A percentile compares a stretch with the other conserved stretches of the same genome.
Conservation (phyloP, 2,329 filamentous ascomycete genomes). For the Penicillium sp. region DNA sequence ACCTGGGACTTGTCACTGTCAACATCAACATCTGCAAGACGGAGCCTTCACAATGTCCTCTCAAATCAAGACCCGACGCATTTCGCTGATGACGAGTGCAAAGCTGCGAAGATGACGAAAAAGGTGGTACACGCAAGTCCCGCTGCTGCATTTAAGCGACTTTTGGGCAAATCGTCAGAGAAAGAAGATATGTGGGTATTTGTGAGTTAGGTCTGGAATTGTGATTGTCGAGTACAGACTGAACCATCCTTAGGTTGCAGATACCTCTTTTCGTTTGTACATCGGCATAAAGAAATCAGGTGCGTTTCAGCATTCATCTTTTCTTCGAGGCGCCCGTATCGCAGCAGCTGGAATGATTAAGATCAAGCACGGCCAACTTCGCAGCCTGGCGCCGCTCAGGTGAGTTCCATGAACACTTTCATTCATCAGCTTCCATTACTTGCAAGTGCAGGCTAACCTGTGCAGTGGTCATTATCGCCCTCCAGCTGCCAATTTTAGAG, state of each 20-base stretch:
- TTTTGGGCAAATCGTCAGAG: conserved; percentile 63
- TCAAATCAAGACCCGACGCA: conserved; percentile 39
- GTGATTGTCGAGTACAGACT: neutral
- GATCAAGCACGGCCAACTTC: conserved; percentile 70
- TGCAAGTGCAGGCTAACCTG: conserved; percentile 25
- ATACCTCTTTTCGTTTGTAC: conserved; percentile 70
- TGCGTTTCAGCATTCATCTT: conserved; percentile 83
- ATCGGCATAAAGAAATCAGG: conserved; percentile 83
- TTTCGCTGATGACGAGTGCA: conserved; percentile 57
- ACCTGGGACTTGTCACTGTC: conserved; percentile 1
- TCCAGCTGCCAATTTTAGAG: conserved; percentile 70
- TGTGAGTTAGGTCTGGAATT: conserved; percentile 34
- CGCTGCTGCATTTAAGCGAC: conserved; percentile 65
- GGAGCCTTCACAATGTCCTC: neutral
- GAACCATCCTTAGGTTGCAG: conserved; percentile 39
- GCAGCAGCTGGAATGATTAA: conserved; percentile 76
- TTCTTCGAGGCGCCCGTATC: conserved; percentile 73
- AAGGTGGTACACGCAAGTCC: conserved; percentile 61
- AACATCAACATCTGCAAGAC: conserved; percentile 18
- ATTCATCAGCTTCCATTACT: neutral
- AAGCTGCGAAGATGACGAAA: conserved; percentile 52
- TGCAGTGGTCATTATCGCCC: conserved; percentile 75
- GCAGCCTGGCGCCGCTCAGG: conserved; percentile 56
- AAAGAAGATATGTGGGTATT: conserved; percentile 92
- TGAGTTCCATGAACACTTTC: conserved; percentile 2